Evolutionary conservation across 345 rosid species (phyloP).

Genomic region (Corymbia maculata): DNA sequence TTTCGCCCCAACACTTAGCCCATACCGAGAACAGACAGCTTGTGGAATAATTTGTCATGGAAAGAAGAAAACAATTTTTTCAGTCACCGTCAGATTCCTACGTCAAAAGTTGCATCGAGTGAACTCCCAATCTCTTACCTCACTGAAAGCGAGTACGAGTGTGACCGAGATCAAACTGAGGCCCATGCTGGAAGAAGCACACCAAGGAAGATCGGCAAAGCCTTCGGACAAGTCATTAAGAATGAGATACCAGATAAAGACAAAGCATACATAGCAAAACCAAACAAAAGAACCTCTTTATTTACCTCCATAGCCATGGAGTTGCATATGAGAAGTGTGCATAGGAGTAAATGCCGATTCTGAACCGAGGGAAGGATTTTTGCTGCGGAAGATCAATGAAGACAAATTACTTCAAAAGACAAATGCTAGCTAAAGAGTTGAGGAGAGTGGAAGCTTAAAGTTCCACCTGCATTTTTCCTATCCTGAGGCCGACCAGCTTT

Average conservation of each 20-base stretch:
- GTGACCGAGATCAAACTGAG: constrained; percentile 78
- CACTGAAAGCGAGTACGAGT: constrained; percentile 77
- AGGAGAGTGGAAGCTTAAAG: neutral
- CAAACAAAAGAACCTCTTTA: neutral
- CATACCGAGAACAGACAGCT: constrained; percentile 74
- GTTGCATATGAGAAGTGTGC: constrained; percentile 78
- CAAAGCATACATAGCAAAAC: neutral
- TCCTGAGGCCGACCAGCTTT: constrained; percentile 66
- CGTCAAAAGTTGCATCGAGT: neutral
- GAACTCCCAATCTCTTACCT: constrained; percentile 28
- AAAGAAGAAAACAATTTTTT: neutral
- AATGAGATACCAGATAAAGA: constrained; percentile 9
- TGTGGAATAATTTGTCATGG: constrained; percentile 71
- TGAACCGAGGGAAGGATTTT: constrained; percentile 71
- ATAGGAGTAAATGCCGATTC: constrained; percentile 65
- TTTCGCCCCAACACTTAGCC: constrained; percentile 74
- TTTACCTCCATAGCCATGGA: constrained; percentile 81
- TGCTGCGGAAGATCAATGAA: constrained; percentile 14
- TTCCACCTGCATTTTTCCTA: constrained; percentile 51
- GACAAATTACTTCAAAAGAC: neutral
- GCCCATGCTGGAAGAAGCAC: constrained; percentile 83
- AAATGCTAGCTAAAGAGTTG: neutral
- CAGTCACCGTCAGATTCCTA: neutral
- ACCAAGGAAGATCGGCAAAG: constrained; percentile 78
- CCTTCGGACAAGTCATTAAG: constrained; percentile 9